Evolutionary conservation across 2,329 filamentous ascomycete genomes (phyloP).

Genomic region (Arthrobotrys sphaeroides): DNA sequence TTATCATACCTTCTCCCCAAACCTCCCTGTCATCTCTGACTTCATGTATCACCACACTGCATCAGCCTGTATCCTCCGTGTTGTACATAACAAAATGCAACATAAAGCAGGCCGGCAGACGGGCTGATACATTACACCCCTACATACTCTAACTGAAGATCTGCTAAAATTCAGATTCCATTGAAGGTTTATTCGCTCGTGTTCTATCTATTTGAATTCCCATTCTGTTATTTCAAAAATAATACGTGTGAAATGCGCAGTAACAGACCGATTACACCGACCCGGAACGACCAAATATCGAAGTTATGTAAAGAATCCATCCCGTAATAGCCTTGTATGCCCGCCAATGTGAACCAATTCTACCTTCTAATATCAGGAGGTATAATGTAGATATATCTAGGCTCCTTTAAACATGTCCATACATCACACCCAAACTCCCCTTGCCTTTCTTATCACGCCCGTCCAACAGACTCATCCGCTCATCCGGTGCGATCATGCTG

Average conservation of each 20-base stretch:
- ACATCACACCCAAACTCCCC: not conserved
- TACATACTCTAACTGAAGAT: no score
- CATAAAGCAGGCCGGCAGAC: no score
- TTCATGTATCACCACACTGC: no score
- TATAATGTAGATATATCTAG: not conserved
- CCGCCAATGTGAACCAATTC: not conserved
- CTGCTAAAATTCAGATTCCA: no score
- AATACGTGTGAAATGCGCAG: not conserved
- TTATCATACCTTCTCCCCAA: no score
- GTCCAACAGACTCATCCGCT: constrained; percentile 31
- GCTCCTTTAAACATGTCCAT: not conserved
- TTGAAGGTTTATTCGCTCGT: no score
- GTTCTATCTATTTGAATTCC: not conserved
- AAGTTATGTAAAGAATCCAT: not conserved
- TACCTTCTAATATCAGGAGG: not conserved
- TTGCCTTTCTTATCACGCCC: constrained; percentile 15
- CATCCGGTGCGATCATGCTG: constrained; percentile 46
- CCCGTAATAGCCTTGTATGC: not conserved
- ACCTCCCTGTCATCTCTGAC: no score
- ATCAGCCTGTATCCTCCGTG: not conserved
- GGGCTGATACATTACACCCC: no score
- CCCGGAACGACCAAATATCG: not conserved
- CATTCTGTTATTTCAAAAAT: not conserved
- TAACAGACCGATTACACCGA: not conserved
- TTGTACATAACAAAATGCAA: not conserved